Evolutionary conservation across 331 rosid species (phyloP), one percentile per base, ranked within the genome.

Genomic region (Stylosanthes scabra): DNA sequence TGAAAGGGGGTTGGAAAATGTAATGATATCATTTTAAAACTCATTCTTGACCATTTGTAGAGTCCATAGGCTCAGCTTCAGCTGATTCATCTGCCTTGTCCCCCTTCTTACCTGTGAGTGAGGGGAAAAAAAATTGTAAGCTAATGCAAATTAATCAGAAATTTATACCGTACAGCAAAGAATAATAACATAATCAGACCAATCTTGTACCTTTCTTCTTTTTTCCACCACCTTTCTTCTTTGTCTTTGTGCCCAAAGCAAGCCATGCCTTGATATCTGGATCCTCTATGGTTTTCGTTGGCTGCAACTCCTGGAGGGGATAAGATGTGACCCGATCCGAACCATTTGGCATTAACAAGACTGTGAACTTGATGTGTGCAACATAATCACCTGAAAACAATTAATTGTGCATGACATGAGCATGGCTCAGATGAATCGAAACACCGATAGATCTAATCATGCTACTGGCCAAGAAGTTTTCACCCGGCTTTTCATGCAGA

Each of bases 161-260:
- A 37, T 12, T 12, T 52, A 51, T 12, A 29, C 9, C 0, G 5
- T 31, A 31, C 4, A 2, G 37, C 37, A 31, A 31, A 31, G 37
- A 42, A 51, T 6, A n/a, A 27, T 29, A 62, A 12, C 63, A 54
- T 11, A 58, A 1, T 14, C 8, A 49, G 51, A 58, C 14, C 41
- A 27, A 9, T 82, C 9, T 78, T 31, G 5, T 31, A 91, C 99
- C 97, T 81, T 91, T 94, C 78, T 94, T 94, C 88, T 91, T 94
- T 85, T 94, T 94, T 51, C 99, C 99, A 27, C 99, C 99, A 6
- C 97, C 99, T 65, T 90, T 94, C 86, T 91, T 94, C 91, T 91
- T 93, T 7, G 98, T 83, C 89, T 91, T 94, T 58, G 88, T 86
- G 27, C 88, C 97, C 83, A 94, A 66, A 9, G 97, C 91, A 74